Conservation (phyloP, 495 filamentous ascomycete species). For the Penicillium coffeae region DNA sequence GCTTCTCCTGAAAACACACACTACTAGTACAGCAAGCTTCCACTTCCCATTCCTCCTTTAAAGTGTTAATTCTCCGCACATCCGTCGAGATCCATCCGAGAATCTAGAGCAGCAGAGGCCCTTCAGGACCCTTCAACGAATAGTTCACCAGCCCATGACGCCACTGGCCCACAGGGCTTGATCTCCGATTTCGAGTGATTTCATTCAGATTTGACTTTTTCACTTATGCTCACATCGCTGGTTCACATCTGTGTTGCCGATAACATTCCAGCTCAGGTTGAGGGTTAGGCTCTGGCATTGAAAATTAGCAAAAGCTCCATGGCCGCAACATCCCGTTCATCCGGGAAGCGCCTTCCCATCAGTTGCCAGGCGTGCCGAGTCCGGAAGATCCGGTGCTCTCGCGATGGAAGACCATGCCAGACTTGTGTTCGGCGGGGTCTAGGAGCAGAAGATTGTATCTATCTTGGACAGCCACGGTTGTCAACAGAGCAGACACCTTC, state of each 20-base stretch:
- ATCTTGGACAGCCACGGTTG: slow-evolving; percentile 37
- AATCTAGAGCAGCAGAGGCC: background rate
- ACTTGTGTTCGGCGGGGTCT: slow-evolving; percentile 40
- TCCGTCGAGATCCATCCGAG: background rate
- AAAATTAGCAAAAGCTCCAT: slow-evolving; percentile 5
- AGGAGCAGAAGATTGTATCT: slow-evolving; percentile 41
- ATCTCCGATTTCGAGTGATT: background rate
- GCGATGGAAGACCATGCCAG: slow-evolving; percentile 39
- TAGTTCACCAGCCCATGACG: background rate
- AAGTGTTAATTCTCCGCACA: background rate
- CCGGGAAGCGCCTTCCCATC: slow-evolving; percentile 38
- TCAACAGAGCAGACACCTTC: slow-evolving; percentile 29
- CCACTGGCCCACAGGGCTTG: background rate
- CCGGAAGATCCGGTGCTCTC: slow-evolving; percentile 40
- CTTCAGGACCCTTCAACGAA: background rate
- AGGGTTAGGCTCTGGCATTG: background rate
- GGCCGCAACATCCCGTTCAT: slow-evolving; percentile 24
- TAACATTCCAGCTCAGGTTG: background rate
- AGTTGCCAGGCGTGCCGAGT: slow-evolving; percentile 42
- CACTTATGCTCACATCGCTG: too few species aligned
- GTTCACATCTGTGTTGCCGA: background rate
- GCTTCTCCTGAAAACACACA: too few species aligned
- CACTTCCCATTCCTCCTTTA: background rate
- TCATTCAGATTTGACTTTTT: background rate
- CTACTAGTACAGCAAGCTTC: too few species aligned